Base-by-base conservation (phyloP, 805 yeast genomes). In the Candida xyloterini region DNA sequence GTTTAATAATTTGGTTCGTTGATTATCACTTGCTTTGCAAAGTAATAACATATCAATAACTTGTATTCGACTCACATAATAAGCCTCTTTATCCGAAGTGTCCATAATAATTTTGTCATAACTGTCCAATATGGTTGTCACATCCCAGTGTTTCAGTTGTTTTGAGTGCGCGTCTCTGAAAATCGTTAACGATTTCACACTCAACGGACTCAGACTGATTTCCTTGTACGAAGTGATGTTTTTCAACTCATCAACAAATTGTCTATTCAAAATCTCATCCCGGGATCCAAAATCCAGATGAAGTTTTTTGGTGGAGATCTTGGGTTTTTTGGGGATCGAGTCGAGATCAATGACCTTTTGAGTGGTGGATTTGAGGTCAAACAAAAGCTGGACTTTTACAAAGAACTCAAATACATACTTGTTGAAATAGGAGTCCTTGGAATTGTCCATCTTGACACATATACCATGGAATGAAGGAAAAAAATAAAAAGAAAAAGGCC, bases 371-470 rank as follows among this genome's bases (percentile, higher is more conserved):
- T 48, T 35, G 9, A 42, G 46, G 27, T 60, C 64, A 23, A 41
- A 48, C 16, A 60, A 43, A 9, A 60, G 38, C 30, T 55, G 62
- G 3, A 56, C 55, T 29, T 47, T 52, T 13, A 57, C 25, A 29
- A 47, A 59, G 30, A 48, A 49, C 28, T 59, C 61, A 15, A 59
- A 36, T 5, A 50, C 53, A 30, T 56, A 52, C 26, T 43, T 46
- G 13, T 40, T 34, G 36, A 52, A 48, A 20, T 45, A 46, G 9
- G 32, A 34, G 20, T 50, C 46, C 13, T 35, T 32, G 20, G 33
- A 16, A 7, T 15, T 14, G 15, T 33, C 34, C 41, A 30, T 43
- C 10, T 7, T 39, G 18, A 28, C 7, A 4, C 15, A 11, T 7
- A n/a, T 25, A 15, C 30, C 13, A 16, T 21, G 25, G 26, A 31